Evolutionary conservation across 495 filamentous ascomycete genomes (phyloP).

Genomic region (Clavariopsis aquatica): DNA sequence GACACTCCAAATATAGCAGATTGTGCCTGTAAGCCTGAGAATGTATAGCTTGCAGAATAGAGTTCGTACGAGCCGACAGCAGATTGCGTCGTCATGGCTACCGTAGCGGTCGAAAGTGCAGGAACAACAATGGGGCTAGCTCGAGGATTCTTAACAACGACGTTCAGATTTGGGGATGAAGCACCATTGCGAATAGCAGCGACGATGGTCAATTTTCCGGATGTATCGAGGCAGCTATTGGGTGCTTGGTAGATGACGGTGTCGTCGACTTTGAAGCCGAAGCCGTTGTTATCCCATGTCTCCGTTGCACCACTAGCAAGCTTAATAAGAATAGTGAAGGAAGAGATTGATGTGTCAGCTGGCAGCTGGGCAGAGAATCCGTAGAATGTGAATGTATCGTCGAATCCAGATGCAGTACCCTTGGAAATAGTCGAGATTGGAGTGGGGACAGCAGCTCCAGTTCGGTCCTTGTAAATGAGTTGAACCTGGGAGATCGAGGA

Average conservation of each 20-base stretch:
- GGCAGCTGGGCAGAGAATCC: slow-evolving; percentile 42
- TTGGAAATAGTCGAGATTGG: slow-evolving; percentile 49
- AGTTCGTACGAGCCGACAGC: slow-evolving; percentile 57
- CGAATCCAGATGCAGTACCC: slow-evolving; percentile 57
- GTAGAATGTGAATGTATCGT: slow-evolving; percentile 58
- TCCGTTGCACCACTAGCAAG: slow-evolving; percentile 34
- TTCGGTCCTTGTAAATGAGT: slow-evolving; percentile 45
- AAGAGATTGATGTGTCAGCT: slow-evolving; percentile 44
- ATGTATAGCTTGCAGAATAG: slow-evolving; percentile 52
- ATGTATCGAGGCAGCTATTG: slow-evolving; percentile 44
- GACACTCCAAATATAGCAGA: slow-evolving; percentile 54
- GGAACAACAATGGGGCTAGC: slow-evolving; percentile 50
- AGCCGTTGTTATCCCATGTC: slow-evolving; percentile 45
- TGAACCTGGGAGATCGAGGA: slow-evolving; percentile 41
- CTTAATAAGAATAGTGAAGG: slow-evolving; percentile 46
- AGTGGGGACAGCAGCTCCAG: slow-evolving; percentile 45
- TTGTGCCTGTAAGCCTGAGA: slow-evolving; percentile 50
- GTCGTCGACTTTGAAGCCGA: slow-evolving; percentile 46
- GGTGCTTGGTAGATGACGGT: slow-evolving; percentile 45
- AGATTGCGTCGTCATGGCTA: slow-evolving; percentile 52
- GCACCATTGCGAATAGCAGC: slow-evolving; percentile 49
- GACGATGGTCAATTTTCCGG: slow-evolving; percentile 41
- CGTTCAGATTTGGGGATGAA: slow-evolving; percentile 46
- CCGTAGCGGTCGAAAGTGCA: slow-evolving; percentile 46
- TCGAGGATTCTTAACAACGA: slow-evolving; percentile 55